Conservation (phyloP, 371 early-diverging fungal species). For the Apophysomyces variabilis region DNA sequence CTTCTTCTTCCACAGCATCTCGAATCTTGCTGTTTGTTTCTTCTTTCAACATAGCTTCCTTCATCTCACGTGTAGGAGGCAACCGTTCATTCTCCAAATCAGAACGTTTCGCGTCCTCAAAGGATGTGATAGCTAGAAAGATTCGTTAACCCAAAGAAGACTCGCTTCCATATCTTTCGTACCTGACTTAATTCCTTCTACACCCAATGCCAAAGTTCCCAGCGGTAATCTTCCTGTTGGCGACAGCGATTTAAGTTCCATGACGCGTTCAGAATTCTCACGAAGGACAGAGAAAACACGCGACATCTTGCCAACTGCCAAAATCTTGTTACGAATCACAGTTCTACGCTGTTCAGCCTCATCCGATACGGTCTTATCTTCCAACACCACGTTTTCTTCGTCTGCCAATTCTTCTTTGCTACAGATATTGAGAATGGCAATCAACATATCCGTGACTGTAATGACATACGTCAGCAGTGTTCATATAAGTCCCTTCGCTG, state of each 20-base stretch:
- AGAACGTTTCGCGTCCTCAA: constrained; percentile 89
- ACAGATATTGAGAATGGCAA: constrained; percentile 91
- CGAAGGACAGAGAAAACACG: constrained; percentile 88
- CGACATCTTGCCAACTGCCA: constrained; percentile 91
- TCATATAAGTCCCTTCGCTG: too few relatives aligned
- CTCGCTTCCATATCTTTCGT: constrained; percentile 1
- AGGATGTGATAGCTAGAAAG: constrained; percentile 75
- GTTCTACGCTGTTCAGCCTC: constrained; percentile 72
- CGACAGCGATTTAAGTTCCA: constrained; percentile 89
- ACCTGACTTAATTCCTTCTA: constrained; percentile 88
- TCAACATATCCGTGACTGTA: constrained; percentile 91
- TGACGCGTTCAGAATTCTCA: constrained; percentile 88
- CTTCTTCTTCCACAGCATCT: constrained; percentile 56
- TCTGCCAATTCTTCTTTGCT: constrained; percentile 77
- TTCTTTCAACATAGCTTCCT: constrained; percentile 51
- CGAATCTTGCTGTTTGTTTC: constrained; percentile 52
- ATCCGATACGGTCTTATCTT: constrained; percentile 25
- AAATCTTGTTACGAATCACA: constrained; percentile 88
- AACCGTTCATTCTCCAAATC: constrained; percentile 92
- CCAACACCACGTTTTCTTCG: constrained; percentile 40
- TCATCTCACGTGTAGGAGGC: constrained; percentile 78
- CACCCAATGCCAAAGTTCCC: constrained; percentile 87
- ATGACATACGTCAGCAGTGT: background rate
- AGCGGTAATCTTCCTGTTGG: constrained; percentile 82
- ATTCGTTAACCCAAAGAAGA: background rate